phyloP scores from a whole-genome alignment of 345 rosid genomes.

The Boechera divaricarpa region DNA sequence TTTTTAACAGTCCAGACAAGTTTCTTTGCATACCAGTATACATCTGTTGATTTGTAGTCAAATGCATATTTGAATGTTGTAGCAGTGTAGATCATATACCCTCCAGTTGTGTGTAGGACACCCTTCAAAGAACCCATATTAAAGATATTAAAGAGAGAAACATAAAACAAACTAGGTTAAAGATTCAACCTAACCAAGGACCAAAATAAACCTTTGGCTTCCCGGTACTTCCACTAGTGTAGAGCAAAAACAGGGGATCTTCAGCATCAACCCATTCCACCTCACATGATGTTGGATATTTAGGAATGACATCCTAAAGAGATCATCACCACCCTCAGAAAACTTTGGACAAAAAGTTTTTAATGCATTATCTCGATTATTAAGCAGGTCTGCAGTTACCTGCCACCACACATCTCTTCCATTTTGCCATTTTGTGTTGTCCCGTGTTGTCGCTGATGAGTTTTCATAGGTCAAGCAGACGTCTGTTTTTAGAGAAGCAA shows the following conservation, averaged over 20 bases:
- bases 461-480: constrained; percentile 85
- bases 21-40: constrained; percentile 72
- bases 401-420: constrained; percentile 98
- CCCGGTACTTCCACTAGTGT: constrained; percentile 99
- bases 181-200: constrained; percentile 11
- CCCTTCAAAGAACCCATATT: constrained; percentile 61
- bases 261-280: constrained; percentile 99
- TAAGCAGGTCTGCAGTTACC: constrained; percentile 51
- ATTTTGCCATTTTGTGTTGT: constrained; percentile 81
- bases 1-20: not conserved
- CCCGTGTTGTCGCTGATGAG: constrained; percentile 66
- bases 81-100: constrained; percentile 95
- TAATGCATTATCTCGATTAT: not conserved
- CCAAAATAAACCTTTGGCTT: constrained; percentile 81
- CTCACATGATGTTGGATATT: constrained; percentile 78
- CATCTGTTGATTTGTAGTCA: constrained; percentile 88
- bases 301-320: constrained; percentile 77
- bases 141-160: constrained; percentile 41
- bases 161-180: not conserved
- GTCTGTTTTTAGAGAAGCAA: constrained; percentile 47
- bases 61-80: constrained; percentile 97
- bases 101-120: constrained; percentile 97
- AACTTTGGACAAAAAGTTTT: not conserved
- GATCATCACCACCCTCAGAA: constrained; percentile 30
- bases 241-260: constrained; percentile 93